phyloP scores from a whole-genome alignment of 2,329 filamentous ascomycete species.

The Penicillium paneum region DNA sequence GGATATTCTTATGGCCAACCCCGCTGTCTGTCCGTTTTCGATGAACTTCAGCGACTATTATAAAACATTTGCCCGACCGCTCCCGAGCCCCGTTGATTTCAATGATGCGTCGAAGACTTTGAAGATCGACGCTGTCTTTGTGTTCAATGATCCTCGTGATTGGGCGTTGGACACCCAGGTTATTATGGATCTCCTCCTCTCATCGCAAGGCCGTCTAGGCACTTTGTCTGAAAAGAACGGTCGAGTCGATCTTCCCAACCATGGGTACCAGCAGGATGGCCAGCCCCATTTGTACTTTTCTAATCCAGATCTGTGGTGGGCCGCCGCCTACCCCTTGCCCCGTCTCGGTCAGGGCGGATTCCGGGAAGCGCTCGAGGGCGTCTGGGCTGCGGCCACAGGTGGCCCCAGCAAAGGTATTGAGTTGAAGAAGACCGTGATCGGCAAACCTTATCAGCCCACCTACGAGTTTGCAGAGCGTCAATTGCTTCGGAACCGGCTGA shows the following conservation, averaged over 20 bases:
- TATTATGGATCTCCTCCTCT: conserved; percentile 78
- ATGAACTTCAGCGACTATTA: conserved; percentile 63
- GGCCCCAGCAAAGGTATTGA: conserved; percentile 52
- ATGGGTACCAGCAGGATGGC: conserved; percentile 76
- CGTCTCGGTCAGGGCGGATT: conserved; percentile 92
- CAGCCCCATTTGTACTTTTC: conserved; percentile 83
- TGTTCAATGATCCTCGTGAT: conserved; percentile 94
- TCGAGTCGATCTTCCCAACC: conserved; percentile 60
- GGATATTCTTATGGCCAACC: conserved; percentile 73
- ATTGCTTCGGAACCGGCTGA: conserved; percentile 59
- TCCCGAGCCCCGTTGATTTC: conserved; percentile 36
- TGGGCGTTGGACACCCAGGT: conserved; percentile 90
- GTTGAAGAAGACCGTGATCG: conserved; percentile 66
- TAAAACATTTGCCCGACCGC: conserved; percentile 42
- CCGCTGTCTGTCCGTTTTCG: conserved; percentile 80
- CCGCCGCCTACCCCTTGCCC: conserved; percentile 76
- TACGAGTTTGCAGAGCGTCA: conserved; percentile 81
- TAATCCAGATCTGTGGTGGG: conserved; percentile 89
- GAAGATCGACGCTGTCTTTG: conserved; percentile 84
- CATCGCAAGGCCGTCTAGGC: conserved; percentile 72
- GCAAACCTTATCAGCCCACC: conserved; percentile 75
- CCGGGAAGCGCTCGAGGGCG: conserved; percentile 72
- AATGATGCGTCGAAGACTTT: conserved; percentile 52
- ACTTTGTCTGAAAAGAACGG: conserved; percentile 75
- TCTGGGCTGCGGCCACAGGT: conserved; percentile 71